These are phyloP conservation scores for Amanita rimosa DNA, from an alignment of 768 basidiomycete genomes.

Conservation along the genomic window DNA sequence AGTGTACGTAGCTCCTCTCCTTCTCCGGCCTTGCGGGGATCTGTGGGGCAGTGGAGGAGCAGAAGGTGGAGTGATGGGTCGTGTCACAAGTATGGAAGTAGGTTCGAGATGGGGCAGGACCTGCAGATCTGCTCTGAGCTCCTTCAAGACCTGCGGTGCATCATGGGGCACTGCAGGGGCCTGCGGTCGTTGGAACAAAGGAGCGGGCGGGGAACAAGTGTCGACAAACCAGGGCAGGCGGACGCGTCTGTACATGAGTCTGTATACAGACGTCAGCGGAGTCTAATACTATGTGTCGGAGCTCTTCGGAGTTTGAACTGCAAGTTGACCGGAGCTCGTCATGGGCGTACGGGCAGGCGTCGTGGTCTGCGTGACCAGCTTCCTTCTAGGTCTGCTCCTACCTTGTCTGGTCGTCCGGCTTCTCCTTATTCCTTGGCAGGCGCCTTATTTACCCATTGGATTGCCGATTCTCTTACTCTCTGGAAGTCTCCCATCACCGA, in stretches of 20 bases:
- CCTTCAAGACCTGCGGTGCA: conserved; percentile 38
- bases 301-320: conserved; percentile 1
- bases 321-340: conserved; percentile 1
- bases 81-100: conserved; percentile 39
- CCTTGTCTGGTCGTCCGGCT: neutral
- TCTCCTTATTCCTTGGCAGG: conserved; percentile 29
- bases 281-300: neutral
- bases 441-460: conserved; percentile 81
- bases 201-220: conserved; percentile 11
- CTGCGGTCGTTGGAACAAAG: conserved; percentile 6
- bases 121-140: conserved; percentile 44
- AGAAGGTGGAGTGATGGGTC: conserved; percentile 34
- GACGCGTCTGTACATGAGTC: neutral
- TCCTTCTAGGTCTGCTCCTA: conserved; percentile 53
- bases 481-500: conserved; percentile 88
- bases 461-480: conserved; percentile 82
- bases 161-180: conserved; percentile 35
- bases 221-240: conserved; percentile 62
- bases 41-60: conserved; percentile 52
- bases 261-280: too few species aligned
- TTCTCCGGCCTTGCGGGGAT: conserved; percentile 49
- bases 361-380: conserved; percentile 69
- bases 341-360: conserved; percentile 69
- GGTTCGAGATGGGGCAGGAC: conserved; percentile 63
- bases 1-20: conserved; percentile 54